phyloP scores from a whole-genome alignment of 2,329 filamentous ascomycete genomes.

The Hirsutella minnesotensis region DNA sequence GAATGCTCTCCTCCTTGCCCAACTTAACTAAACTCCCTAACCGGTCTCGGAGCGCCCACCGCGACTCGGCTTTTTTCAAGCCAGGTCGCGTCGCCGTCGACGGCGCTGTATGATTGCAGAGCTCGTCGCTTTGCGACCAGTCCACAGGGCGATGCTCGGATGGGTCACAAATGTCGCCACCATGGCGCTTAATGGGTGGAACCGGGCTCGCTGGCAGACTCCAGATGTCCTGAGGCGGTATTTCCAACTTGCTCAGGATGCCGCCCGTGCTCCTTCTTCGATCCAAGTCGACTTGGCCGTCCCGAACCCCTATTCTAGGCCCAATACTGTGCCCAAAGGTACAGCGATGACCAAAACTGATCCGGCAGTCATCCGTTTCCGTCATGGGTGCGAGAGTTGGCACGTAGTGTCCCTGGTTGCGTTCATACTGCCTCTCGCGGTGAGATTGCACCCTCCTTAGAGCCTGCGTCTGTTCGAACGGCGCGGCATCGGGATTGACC shows the following conservation, averaged over 20 bases:
- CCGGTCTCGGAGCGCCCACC: slow-evolving; percentile 34
- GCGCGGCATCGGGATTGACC: slow-evolving; percentile 16
- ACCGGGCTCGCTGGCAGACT: slow-evolving; percentile 1
- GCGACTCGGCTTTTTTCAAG: slow-evolving; percentile 33
- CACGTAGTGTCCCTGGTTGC: slow-evolving; percentile 32
- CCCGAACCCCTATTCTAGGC: slow-evolving; percentile 4
- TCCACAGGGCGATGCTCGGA: slow-evolving; percentile 35
- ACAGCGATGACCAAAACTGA: slow-evolving; percentile 12
- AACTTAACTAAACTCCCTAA: slow-evolving; percentile 22
- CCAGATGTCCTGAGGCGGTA: slow-evolving; percentile 3
- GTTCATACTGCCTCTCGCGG: slow-evolving; percentile 24
- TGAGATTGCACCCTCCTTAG: slow-evolving; percentile 26
- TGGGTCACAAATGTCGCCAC: slow-evolving; percentile 4
- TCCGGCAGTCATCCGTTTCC: slow-evolving; percentile 16
- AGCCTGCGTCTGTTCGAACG: slow-evolving; percentile 22
- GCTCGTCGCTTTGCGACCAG: slow-evolving; percentile 48
- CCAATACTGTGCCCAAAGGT: slow-evolving; percentile 18
- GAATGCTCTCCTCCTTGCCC: slow-evolving; percentile 7
- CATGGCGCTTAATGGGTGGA: background rate
- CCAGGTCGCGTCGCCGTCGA: slow-evolving; percentile 11
- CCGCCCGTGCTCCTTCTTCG: slow-evolving; percentile 27
- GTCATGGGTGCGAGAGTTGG: slow-evolving; percentile 23
- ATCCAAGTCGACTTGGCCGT: slow-evolving; percentile 7
- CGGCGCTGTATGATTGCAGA: slow-evolving; percentile 6
- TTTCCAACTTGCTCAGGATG: slow-evolving; percentile 11